Evolutionary conservation across 164 flowering plant genomes (phyloP), one percentile per base, ranked within the genome.

Genomic region (Sedum album): DNA sequence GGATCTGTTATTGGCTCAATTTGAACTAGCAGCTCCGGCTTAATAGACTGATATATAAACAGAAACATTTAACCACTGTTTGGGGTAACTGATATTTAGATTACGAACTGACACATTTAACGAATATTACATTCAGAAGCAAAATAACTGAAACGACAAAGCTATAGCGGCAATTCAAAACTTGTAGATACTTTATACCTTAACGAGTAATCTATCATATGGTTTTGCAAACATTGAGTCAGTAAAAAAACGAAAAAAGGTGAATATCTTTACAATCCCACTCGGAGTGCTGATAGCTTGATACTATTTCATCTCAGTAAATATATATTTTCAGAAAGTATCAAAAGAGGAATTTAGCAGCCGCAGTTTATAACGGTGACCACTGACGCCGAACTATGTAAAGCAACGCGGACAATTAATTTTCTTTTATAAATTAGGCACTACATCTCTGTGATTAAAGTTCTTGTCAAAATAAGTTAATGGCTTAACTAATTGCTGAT

Each of bases 1-100:
- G 97, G 96, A 73, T 94, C 96, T 5, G 70, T 75, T 21, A 91
- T 88, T n/a, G 96, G 97, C 74, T 87, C 97, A 69, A 78, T 86
- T 76, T 87, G 83, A 73, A 92, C 92, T 15, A 31, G 60, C 71
- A 94, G 80, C 75, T 76, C 86, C 21, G 96, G 94, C 75, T 91
- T 90, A 66, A 90, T 75, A 67, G 91, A 84, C 96, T 95, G 66
- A 60, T 31, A 31, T 21, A 28, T 17, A 30, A 15, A 36, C 38
- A 60, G 21, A 51, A 53, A 44, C 31, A 65, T 28, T 25, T 41
- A 28, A 21, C 21, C 7, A 33, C 18, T 36, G 33, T 36, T 11
- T 28, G n/a, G 57, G n/a, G n/a, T n/a, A n/a, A n/a, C n/a, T n/a
- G n/a, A n/a, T n/a, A n/a, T n/a, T n/a, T n/a, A 65, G 67, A 65